Base-by-base conservation (phyloP, 139 green algal genomes). In the Chlorella sp. region DNA sequence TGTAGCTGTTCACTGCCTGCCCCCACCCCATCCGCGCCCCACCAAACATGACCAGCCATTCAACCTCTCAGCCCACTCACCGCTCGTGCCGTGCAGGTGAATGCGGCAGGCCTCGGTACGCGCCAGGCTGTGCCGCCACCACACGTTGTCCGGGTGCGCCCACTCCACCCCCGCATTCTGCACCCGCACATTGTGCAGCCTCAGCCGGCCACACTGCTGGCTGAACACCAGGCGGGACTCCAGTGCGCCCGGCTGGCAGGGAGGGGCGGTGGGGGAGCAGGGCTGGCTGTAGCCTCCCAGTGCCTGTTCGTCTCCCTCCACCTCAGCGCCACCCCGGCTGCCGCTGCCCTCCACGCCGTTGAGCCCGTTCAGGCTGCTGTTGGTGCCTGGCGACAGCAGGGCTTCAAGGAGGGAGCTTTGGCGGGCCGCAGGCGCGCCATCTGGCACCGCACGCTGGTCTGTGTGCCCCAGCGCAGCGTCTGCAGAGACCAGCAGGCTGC, bases 121-220 rank as follows among this genome's bases (percentile, higher is more conserved):
- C 21, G 85, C 60, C 40, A 99, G 71, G 87, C 91, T 89, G 88
- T 98, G 95, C 91, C 93, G 93, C 96, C 97, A 99, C 90, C 96
- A 98, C 64, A 97, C 88, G 83, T 97, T 99, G 85, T 79, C 78
- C 0, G 91, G 81, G 80, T 92, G 83, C 0, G 82, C 73, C 95
- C 95, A 99, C 85, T 99, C 94, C 28, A 99, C 92, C 57, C 98
- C 97, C 11, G n/a, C 61, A 88, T 99, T 99, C 26, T 75, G 30
- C 32, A 99, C 93, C 1, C 76, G 91, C 68, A 99, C 97, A 80
- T 97, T 96, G 69, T 92, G 90, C 91, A 99, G 76, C 34, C 94
- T 88, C 48, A 98, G 89, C 16, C 97, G 92, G 0, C 96, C 98
- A 82, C 92, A 94, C 39, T 82, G 83, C 28, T 53, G 30, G 77